Conservation (phyloP, 148 eudicot species). For the Rhododendron vialii region DNA sequence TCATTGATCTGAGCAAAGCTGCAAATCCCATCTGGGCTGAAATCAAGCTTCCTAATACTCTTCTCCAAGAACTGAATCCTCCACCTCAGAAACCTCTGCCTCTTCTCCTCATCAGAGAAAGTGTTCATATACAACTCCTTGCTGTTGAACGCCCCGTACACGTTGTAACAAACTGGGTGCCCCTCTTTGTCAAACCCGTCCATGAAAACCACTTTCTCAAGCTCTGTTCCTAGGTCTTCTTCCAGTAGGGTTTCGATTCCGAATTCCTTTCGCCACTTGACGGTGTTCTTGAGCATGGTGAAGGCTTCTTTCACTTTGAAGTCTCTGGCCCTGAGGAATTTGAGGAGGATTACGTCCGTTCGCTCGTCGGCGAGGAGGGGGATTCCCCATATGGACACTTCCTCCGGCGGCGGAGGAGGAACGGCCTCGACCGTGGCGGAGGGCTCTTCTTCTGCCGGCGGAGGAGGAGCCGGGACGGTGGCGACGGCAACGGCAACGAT, state of each 20-base stretch:
- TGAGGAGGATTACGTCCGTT: slow-evolving; percentile 60
- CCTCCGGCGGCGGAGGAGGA: slow-evolving; percentile 38
- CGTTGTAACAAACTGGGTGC: slow-evolving; percentile 89
- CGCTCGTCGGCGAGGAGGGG: slow-evolving; percentile 73
- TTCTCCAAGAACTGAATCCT: slow-evolving; percentile 79
- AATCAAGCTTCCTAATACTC: slow-evolving; percentile 82
- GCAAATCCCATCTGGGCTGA: slow-evolving; percentile 55
- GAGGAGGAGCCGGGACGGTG: slow-evolving; percentile 18
- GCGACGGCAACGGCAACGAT: slow-evolving; percentile 46
- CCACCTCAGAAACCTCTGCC: slow-evolving; percentile 62
- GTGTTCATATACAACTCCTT: slow-evolving; percentile 72
- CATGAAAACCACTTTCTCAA: slow-evolving; percentile 78
- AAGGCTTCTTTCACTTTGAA: slow-evolving; percentile 69
- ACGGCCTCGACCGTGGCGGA: slow-evolving; percentile 3
- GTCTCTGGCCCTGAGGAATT: slow-evolving; percentile 76
- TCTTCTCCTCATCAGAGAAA: slow-evolving; percentile 62
- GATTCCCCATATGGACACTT: slow-evolving; percentile 75
- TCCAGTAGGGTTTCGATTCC: slow-evolving; percentile 52
- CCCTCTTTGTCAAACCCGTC: slow-evolving; percentile 77
- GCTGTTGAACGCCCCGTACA: slow-evolving; percentile 81
- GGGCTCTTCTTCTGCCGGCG: slow-evolving; percentile 15
- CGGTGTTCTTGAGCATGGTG: slow-evolving; percentile 61
- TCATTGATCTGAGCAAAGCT: slow-evolving; percentile 85
- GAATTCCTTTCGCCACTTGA: slow-evolving; percentile 60
- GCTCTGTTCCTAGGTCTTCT: slow-evolving; percentile 62